Evolutionary conservation across 163 green algal genomes (phyloP).

Genomic region (Dunaliella salina): DNA sequence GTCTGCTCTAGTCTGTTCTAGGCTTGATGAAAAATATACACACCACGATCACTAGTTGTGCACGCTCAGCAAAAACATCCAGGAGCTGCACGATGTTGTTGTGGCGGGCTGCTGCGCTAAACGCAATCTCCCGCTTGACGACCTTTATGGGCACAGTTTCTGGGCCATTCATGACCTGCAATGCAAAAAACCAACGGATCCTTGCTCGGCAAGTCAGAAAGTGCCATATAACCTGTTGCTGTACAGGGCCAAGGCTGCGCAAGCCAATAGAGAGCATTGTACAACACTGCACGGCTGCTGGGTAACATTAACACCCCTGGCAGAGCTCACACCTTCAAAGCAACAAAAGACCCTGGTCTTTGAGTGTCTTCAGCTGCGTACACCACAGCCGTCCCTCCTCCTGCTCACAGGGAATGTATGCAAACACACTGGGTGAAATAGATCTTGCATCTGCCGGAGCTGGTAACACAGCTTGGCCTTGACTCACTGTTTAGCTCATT

Average conservation of each 20-base stretch:
- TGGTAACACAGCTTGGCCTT: neutral
- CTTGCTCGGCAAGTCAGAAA: neutral
- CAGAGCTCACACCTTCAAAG: no score
- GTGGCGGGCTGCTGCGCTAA: constrained; percentile 38
- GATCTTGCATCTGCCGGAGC: no score
- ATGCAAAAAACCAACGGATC: neutral
- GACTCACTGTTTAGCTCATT: constrained; percentile 48
- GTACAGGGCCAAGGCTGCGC: neutral
- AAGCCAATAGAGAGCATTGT: no score
- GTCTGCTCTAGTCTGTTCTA: neutral
- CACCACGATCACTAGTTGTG: constrained; percentile 70
- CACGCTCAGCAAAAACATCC: constrained; percentile 69
- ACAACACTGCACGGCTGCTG: no score
- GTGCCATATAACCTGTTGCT: neutral
- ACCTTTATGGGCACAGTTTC: constrained; percentile 26
- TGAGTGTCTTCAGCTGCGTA: no score
- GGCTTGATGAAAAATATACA: neutral
- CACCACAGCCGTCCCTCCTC: no score
- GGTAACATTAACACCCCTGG: no score
- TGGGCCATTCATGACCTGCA: constrained; percentile 39
- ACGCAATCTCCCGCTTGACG: constrained; percentile 27
- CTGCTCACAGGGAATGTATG: no score
- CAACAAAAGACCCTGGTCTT: no score
- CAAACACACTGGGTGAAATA: no score
- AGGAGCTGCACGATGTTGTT: constrained; percentile 74